A percentile compares a stretch with the other conserved stretches of the same genome.
phyloP scores from a whole-genome alignment of 2,329 filamentous ascomycete genomes.

The Trichoderma koningiopsis region DNA sequence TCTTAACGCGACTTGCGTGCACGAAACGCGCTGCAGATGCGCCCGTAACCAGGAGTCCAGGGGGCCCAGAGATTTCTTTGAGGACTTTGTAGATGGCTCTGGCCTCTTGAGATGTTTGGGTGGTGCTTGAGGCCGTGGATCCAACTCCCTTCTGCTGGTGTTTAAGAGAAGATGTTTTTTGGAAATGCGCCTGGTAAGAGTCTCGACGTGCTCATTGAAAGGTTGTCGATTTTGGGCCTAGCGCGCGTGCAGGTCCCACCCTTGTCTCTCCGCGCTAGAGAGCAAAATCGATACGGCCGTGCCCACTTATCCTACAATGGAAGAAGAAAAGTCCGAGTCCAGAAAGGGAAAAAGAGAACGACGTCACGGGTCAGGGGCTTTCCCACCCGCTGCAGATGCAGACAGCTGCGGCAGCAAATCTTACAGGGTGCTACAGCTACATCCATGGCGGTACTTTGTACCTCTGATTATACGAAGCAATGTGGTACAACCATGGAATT shows the following conservation, averaged over 20 bases:
- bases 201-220: constrained; percentile 40
- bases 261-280: constrained; percentile 23
- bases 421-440: constrained; percentile 1
- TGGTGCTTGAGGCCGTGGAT: constrained; percentile 9
- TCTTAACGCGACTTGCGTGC: constrained; percentile 56
- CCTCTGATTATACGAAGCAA: not conserved
- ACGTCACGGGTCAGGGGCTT: constrained; percentile 25
- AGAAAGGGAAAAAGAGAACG: constrained; percentile 8
- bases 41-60: constrained; percentile 20
- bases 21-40: constrained; percentile 49
- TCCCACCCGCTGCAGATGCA: constrained; percentile 7
- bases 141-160: constrained; percentile 24
- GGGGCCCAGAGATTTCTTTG: not conserved
- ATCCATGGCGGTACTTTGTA: not conserved
- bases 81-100: not conserved
- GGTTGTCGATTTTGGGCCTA: constrained; percentile 39
- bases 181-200: constrained; percentile 36
- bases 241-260: constrained; percentile 34
- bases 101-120: not conserved
- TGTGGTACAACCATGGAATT: not conserved
- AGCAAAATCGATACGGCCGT: constrained; percentile 2
- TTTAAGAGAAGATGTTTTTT: constrained; percentile 39
- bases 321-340: constrained; percentile 21
- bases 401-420: not conserved
- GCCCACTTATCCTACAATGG: constrained; percentile 12